phyloP scores from a whole-genome alignment of 2,329 filamentous ascomycete genomes.

The Fusarium sp. region DNA sequence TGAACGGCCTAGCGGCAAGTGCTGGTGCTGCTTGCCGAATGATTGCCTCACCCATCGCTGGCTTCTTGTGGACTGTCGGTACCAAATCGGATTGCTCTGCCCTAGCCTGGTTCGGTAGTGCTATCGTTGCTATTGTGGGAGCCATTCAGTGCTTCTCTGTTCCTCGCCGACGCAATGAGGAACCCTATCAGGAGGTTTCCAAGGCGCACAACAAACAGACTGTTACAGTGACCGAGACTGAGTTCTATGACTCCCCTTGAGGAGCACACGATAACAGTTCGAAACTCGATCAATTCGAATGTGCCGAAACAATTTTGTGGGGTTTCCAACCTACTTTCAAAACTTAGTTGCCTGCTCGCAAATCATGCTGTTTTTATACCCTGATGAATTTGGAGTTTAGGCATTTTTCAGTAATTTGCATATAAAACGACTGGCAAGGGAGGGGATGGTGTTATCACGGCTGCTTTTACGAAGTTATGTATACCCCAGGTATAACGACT shows the following conservation, averaged over 20 bases:
- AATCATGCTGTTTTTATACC: neutral
- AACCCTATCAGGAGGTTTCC: conserved; percentile 49
- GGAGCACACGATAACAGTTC: neutral
- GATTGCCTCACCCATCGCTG: conserved; percentile 73
- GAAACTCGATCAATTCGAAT: neutral
- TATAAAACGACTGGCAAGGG: neutral
- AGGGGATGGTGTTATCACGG: conserved; percentile 9
- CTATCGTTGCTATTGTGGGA: conserved; percentile 67
- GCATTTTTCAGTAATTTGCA: conserved; percentile 7
- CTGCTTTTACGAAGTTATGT: conserved; percentile 25
- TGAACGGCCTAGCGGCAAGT: conserved; percentile 75
- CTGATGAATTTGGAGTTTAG: conserved; percentile 21
- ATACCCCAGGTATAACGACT: conserved; percentile 17
- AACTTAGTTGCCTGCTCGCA: conserved; percentile 4
- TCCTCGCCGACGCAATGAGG: conserved; percentile 49
- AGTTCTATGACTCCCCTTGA: conserved; percentile 46
- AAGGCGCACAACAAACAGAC: conserved; percentile 33
- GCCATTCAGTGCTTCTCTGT: conserved; percentile 72
- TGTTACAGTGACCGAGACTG: conserved; percentile 49
- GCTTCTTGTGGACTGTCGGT: conserved; percentile 72
- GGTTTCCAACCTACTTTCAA: neutral
- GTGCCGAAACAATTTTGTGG: neutral
- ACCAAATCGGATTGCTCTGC: conserved; percentile 70
- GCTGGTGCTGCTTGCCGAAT: conserved; percentile 76
- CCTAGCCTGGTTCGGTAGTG: conserved; percentile 73